These are phyloP conservation scores for Claviceps africana DNA, from an alignment of 2,329 filamentous ascomycete species.

Conservation along the genomic window DNA sequence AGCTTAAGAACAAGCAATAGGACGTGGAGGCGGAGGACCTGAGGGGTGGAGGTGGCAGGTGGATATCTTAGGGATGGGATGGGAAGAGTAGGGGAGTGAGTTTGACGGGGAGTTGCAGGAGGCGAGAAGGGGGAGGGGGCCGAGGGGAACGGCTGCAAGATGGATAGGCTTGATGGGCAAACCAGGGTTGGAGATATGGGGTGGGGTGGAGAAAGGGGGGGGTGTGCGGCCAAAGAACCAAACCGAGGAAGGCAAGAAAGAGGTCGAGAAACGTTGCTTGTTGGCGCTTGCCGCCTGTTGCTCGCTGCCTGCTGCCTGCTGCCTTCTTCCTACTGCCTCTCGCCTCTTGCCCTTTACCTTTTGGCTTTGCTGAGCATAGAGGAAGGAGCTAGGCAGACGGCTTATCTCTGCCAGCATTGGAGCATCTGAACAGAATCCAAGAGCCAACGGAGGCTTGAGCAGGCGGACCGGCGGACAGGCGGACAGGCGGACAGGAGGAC, in stretches of 20 bases:
- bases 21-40: slow-evolving; percentile 1
- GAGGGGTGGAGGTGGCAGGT: background rate
- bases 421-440: background rate
- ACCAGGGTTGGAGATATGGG: background rate
- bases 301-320: background rate
- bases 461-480: background rate
- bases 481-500: too few species aligned
- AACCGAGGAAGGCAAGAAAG: background rate
- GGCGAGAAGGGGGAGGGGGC: too few species aligned
- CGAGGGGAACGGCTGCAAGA: slow-evolving; percentile 6
- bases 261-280: background rate
- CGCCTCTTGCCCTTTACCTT: too few species aligned
- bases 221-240: background rate
- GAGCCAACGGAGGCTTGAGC: background rate
- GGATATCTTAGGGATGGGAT: slow-evolving; percentile 1
- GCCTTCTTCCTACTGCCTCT: too few species aligned
- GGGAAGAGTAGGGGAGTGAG: too few species aligned
- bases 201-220: too few species aligned
- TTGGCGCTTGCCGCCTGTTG: background rate
- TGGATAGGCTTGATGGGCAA: slow-evolving; percentile 1
- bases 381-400: too few species aligned
- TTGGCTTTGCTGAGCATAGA: too few species aligned
- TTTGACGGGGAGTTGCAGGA: slow-evolving; percentile 3
- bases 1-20: slow-evolving; percentile 1
- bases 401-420: background rate